These are phyloP conservation scores for Triticum timopheevii DNA, from an alignment of 176 grass and related monocot species.

Conservation along the genomic window DNA sequence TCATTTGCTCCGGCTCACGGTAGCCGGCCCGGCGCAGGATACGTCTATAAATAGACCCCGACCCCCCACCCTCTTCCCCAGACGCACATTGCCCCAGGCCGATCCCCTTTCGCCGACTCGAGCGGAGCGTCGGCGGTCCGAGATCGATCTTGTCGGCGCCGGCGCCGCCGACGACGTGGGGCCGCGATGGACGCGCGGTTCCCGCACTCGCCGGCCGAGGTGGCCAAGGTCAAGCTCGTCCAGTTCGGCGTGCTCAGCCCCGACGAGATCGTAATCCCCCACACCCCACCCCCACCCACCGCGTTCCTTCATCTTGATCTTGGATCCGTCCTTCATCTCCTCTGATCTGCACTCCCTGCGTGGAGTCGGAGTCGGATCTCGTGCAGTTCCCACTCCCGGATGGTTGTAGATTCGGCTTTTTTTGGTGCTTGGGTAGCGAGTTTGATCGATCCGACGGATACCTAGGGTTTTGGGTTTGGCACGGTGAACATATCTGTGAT, in stretches of 20 bases:
- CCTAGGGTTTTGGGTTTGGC: background rate
- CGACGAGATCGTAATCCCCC: slow-evolving; percentile 87
- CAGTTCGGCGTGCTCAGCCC: slow-evolving; percentile 99
- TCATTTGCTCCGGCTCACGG: background rate
- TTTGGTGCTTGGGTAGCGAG: background rate
- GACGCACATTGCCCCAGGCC: slow-evolving; percentile 10
- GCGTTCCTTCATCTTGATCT: background rate
- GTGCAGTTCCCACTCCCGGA: background rate
- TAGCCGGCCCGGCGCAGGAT: slow-evolving; percentile 18
- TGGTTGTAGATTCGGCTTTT: background rate
- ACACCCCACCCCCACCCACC: background rate
- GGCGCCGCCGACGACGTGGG: background rate
- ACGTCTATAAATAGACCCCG: slow-evolving; percentile 48
- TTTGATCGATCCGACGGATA: background rate
- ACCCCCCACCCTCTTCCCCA: background rate
- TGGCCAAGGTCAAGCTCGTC: slow-evolving; percentile 84
- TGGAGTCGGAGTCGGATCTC: background rate
- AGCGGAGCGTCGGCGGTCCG: no score
- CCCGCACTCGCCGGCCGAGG: slow-evolving; percentile 89
- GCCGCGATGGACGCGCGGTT: slow-evolving; percentile 80
- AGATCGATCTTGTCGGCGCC: background rate
- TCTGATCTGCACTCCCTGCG: background rate
- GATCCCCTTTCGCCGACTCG: background rate
- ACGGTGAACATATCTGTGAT: background rate
- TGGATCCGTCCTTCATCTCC: background rate